phyloP scores from a whole-genome alignment of 345 rosid genomes.

The Kandelia obovata region DNA sequence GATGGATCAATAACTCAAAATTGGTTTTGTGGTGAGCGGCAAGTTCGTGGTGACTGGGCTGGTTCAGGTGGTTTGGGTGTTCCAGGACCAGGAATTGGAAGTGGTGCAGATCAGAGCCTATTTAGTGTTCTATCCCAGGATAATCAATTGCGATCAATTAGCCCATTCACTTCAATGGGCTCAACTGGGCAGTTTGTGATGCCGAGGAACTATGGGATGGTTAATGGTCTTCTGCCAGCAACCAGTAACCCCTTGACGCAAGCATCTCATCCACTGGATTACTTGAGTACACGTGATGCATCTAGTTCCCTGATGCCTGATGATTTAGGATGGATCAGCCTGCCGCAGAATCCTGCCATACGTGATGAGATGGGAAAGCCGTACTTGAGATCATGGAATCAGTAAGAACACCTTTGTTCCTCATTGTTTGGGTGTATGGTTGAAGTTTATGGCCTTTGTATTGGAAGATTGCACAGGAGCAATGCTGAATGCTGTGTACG shows the following conservation, averaged over 20 bases:
- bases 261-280: conserved; percentile 51
- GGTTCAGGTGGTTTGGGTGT: conserved; percentile 42
- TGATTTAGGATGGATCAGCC: conserved; percentile 71
- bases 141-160: conserved; percentile 52
- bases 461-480: conserved; percentile 1
- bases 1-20: conserved; percentile 52
- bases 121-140: conserved; percentile 66
- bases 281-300: conserved; percentile 57
- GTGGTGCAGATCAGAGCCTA: conserved; percentile 69
- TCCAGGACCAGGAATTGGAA: conserved; percentile 41
- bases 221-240: conserved; percentile 43
- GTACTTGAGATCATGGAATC: conserved; percentile 80
- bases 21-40: conserved; percentile 61
- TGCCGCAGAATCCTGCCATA: conserved; percentile 46
- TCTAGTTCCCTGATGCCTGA: conserved; percentile 49
- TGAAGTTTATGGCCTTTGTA: conserved; percentile 4
- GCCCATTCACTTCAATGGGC: conserved; percentile 41
- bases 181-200: conserved; percentile 50
- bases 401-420: conserved; percentile 19
- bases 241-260: conserved; percentile 47
- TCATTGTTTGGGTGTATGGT: conserved; percentile 3
- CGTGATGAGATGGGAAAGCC: conserved; percentile 63
- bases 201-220: conserved; percentile 55
- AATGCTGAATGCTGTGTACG: conserved; percentile 13
- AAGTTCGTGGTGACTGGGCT: conserved; percentile 60